phyloP scores from a whole-genome alignment of 2,329 filamentous ascomycete genomes.

The Lecanicillium sp. region DNA sequence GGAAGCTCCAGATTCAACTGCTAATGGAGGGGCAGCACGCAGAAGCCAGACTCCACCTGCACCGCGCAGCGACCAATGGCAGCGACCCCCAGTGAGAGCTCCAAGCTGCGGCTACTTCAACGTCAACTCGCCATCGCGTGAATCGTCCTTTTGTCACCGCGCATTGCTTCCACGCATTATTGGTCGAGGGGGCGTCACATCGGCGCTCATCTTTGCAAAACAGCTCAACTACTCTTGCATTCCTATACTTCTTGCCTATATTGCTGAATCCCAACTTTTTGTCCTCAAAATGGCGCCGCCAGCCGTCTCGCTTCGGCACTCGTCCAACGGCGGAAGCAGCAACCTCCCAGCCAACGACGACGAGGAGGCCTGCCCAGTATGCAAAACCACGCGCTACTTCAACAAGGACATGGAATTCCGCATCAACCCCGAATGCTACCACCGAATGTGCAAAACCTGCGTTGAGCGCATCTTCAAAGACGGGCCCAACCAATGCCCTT shows the following conservation, averaged over 20 bases:
- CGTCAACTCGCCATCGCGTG: not conserved
- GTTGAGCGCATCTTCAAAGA: conserved; percentile 90
- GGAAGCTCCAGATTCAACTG: conserved; percentile 1
- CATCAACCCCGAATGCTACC: conserved; percentile 97
- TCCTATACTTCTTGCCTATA: too few species aligned
- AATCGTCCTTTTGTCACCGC: not conserved
- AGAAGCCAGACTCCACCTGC: conserved; percentile 1
- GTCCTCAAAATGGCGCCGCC: not conserved
- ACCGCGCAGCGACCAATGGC: conserved; percentile 2
- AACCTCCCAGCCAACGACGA: conserved; percentile 15
- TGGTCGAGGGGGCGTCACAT: too few species aligned
- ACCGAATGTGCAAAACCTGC: conserved; percentile 96
- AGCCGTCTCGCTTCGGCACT: conserved; percentile 8
- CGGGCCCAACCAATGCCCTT: conserved; percentile 85
- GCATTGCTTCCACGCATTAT: too few species aligned
- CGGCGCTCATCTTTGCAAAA: too few species aligned
- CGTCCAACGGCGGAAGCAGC: not conserved
- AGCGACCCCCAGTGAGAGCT: not conserved
- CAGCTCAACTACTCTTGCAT: too few species aligned
- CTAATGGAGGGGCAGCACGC: conserved; percentile 7
- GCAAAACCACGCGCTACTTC: conserved; percentile 93
- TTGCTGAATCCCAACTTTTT: too few species aligned
- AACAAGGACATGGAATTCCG: conserved; percentile 91
- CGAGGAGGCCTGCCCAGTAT: conserved; percentile 85
- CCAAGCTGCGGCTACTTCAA: not conserved